Conservation (phyloP, 2,329 filamentous ascomycete genomes). For the Exophiala lecanii-corni region DNA sequence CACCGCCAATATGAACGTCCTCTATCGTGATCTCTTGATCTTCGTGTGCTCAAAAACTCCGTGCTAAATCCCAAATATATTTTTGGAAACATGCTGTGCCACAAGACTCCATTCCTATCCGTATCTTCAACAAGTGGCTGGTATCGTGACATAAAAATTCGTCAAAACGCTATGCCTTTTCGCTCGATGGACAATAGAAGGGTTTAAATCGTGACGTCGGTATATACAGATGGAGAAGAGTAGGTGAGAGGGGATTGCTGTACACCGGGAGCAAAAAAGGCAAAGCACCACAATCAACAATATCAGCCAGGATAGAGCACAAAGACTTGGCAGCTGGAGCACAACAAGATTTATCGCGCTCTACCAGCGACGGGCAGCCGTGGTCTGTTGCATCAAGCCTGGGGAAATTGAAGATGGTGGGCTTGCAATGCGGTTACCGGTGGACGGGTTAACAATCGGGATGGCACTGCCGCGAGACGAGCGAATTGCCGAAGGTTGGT, state of each 20-base stretch:
- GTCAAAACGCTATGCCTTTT: constrained; percentile 28
- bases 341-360: constrained; percentile 6
- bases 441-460: constrained; percentile 93
- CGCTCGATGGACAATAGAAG: constrained; percentile 19
- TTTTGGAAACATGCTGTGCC: constrained; percentile 24
- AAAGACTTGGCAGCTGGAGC: constrained; percentile 22
- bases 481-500: constrained; percentile 85
- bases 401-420: constrained; percentile 71
- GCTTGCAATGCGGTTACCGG: constrained; percentile 81
- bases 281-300: constrained; percentile 26
- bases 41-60: constrained; percentile 24
- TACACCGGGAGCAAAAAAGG: constrained; percentile 17
- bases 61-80: constrained; percentile 22
- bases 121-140: constrained; percentile 22
- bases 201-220: constrained; percentile 19
- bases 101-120: constrained; percentile 22
- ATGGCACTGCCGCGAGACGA: constrained; percentile 76
- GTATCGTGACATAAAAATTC: constrained; percentile 28
- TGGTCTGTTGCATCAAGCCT: constrained; percentile 57
- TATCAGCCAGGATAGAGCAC: constrained; percentile 22
- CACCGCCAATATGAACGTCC: constrained; percentile 18
- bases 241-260: constrained; percentile 13
- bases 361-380: constrained; percentile 32
- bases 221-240: constrained; percentile 21
- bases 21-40: constrained; percentile 23